These are phyloP conservation scores for Talaromyces sp. DNA, from an alignment of 2,329 filamentous ascomycete species.

Conservation along the genomic window DNA sequence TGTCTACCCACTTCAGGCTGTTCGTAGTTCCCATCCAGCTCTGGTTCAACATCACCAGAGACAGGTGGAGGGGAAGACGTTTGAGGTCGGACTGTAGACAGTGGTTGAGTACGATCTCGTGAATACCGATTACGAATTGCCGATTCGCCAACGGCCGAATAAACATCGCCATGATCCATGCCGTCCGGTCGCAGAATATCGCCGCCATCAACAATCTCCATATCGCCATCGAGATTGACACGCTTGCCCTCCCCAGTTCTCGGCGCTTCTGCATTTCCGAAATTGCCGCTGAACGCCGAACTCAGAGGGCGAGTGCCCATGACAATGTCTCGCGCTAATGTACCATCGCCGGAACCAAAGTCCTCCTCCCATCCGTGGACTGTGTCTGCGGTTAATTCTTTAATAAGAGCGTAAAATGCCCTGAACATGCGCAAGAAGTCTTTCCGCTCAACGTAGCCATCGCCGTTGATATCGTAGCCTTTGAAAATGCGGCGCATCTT, in stretches of 20 bases:
- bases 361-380: constrained; percentile 73
- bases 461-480: constrained; percentile 83
- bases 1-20: not conserved
- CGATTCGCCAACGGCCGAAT: constrained; percentile 53
- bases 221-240: constrained; percentile 56
- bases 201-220: constrained; percentile 56
- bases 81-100: constrained; percentile 9
- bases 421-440: constrained; percentile 90
- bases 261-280: constrained; percentile 58
- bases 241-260: constrained; percentile 62
- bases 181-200: constrained; percentile 56
- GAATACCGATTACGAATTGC: constrained; percentile 26
- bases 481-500: constrained; percentile 71
- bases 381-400: constrained; percentile 81
- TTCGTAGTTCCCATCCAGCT: not conserved
- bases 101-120: not conserved
- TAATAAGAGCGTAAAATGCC: constrained; percentile 85
- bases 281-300: constrained; percentile 66
- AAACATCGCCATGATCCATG: constrained; percentile 55
- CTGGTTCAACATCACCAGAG: constrained; percentile 21
- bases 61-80: constrained; percentile 5
- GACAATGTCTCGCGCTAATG: constrained; percentile 64
- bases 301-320: constrained; percentile 70
- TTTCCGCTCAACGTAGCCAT: constrained; percentile 76
- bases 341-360: constrained; percentile 60